Conservation (phyloP, 1,139 yeast species). For the Yamadazyma atmosphaerica region DNA sequence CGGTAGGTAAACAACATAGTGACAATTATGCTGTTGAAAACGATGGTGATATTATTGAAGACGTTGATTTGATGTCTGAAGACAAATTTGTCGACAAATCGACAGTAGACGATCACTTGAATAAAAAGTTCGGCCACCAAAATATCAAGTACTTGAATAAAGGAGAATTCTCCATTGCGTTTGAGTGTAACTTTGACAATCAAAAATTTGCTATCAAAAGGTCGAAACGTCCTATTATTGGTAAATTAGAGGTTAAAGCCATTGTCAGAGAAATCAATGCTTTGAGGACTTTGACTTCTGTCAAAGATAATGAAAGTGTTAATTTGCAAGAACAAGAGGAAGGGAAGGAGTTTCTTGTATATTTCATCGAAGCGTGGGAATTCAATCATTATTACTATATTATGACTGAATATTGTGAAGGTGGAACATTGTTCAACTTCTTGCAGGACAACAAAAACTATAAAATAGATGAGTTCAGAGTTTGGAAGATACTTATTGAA, state of each 20-base stretch:
- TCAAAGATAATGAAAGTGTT: conserved; percentile 36
- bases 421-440: conserved; percentile 84
- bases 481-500: conserved; percentile 93
- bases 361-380: conserved; percentile 88
- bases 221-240: conserved; percentile 55
- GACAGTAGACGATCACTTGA: conserved; percentile 57
- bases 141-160: conserved; percentile 71
- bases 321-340: conserved; percentile 59
- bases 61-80: no score
- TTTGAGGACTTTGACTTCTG: conserved; percentile 40
- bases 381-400: conserved; percentile 72
- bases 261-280: conserved; percentile 47
- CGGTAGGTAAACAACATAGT: not conserved
- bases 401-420: conserved; percentile 95
- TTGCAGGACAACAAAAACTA: conserved; percentile 70
- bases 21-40: no score
- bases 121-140: conserved; percentile 62
- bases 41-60: no score
- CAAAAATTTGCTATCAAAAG: conserved; percentile 84
- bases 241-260: conserved; percentile 39
- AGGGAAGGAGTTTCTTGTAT: conserved; percentile 78
- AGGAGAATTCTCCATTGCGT: conserved; percentile 90
- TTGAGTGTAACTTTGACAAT: conserved; percentile 66
- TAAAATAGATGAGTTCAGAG: conserved; percentile 93
- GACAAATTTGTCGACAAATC: conserved; percentile 10